phyloP scores from a whole-genome alignment of 2,329 filamentous ascomycete genomes.

The Gliomastix tumulicola region DNA sequence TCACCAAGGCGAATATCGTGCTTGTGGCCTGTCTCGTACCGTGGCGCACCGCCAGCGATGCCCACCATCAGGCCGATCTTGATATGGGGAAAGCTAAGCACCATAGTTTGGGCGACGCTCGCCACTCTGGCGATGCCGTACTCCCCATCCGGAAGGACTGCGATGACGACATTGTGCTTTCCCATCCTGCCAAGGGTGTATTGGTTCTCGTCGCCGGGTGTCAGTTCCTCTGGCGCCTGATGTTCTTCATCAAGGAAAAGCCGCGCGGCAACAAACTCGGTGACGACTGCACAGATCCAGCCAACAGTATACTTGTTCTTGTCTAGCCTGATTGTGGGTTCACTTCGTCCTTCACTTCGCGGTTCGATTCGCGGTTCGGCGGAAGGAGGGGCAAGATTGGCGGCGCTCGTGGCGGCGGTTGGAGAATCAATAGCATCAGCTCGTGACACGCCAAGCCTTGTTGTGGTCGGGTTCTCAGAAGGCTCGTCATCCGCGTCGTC shows the following conservation, averaged over 20 bases:
- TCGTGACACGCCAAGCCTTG: too few relatives aligned
- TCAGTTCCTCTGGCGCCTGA: slow-evolving; percentile 10
- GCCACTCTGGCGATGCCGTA: slow-evolving; percentile 20
- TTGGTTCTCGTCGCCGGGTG: slow-evolving; percentile 6
- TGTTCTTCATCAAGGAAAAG: slow-evolving; percentile 15
- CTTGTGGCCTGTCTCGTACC: slow-evolving; percentile 3
- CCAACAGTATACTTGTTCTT: slow-evolving; percentile 14
- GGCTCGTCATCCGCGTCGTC: too few relatives aligned
- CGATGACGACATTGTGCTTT: slow-evolving; percentile 21
- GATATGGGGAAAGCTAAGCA: slow-evolving; percentile 20
- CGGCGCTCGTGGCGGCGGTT: too few relatives aligned
- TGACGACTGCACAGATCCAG: slow-evolving; percentile 16
- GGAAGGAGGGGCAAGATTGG: too few relatives aligned
- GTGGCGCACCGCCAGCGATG: slow-evolving; percentile 11
- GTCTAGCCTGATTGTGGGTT: too few relatives aligned
- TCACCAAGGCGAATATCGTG: slow-evolving; percentile 12
- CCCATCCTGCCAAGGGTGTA: slow-evolving; percentile 19
- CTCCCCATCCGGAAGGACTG: slow-evolving; percentile 14
- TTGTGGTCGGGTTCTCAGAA: too few relatives aligned
- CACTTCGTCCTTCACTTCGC: too few relatives aligned
- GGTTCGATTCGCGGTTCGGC: too few relatives aligned
- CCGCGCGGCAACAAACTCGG: slow-evolving; percentile 14
- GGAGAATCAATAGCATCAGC: too few relatives aligned
- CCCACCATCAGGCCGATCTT: slow-evolving; percentile 11
- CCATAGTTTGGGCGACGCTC: slow-evolving; percentile 20